Evolutionary conservation across 2,329 filamentous ascomycete genomes (phyloP).

Genomic region (Xylariaceae sp.): DNA sequence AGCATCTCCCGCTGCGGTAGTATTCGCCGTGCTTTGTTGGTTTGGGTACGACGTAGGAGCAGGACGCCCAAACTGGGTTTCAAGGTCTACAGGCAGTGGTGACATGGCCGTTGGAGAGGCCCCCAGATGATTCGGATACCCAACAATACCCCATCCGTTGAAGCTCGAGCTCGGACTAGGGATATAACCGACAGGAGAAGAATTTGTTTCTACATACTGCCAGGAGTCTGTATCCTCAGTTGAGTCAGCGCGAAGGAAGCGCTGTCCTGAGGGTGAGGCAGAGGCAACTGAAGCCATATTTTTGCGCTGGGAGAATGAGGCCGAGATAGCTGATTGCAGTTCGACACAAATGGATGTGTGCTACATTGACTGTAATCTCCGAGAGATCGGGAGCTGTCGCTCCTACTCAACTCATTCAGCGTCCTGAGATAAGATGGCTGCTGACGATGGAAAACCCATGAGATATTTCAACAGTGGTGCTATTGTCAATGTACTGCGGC

Average conservation of each 20-base stretch:
- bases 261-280: conserved; percentile 39
- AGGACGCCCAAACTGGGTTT: conserved; percentile 42
- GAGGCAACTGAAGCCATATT: conserved; percentile 44
- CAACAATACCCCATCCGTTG: conserved; percentile 57
- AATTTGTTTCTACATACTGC: conserved; percentile 43
- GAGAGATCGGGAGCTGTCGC: not conserved
- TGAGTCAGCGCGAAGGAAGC: conserved; percentile 40
- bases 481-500: not conserved
- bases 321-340: not conserved
- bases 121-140: conserved; percentile 44
- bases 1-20: conserved; percentile 42
- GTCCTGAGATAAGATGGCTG: not conserved
- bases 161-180: conserved; percentile 60
- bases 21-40: conserved; percentile 36
- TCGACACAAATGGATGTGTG: not conserved
- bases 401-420: not conserved
- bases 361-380: not conserved
- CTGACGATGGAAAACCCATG: not conserved
- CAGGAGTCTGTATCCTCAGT: conserved; percentile 44
- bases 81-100: conserved; percentile 51
- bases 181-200: conserved; percentile 50
- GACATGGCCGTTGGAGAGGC: conserved; percentile 49
- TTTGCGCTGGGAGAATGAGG: conserved; percentile 2
- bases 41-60: conserved; percentile 45
- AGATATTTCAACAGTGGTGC: not conserved